These are phyloP conservation scores for Chlorella ohadii DNA, from an alignment of 139 green algal species.

Conservation along the genomic window DNA sequence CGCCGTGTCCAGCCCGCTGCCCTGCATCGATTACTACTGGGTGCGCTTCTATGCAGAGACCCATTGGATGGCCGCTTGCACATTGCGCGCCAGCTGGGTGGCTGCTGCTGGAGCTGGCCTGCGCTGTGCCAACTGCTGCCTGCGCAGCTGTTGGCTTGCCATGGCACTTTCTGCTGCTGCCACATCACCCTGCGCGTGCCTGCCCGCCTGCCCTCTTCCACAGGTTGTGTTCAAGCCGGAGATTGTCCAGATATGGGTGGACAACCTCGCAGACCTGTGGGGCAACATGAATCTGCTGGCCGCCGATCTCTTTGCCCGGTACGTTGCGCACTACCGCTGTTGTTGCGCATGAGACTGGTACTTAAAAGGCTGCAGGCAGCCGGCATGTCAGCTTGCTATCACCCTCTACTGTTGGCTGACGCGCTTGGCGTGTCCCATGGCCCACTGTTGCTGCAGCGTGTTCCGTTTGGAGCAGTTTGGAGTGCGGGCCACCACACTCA, in stretches of 20 bases:
- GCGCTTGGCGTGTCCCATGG: too few relatives aligned
- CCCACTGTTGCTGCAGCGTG: background rate
- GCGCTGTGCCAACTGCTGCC: too few relatives aligned
- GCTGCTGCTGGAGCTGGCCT: too few relatives aligned
- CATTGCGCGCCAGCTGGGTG: too few relatives aligned
- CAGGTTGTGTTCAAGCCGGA: constrained; percentile 5
- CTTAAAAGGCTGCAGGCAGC: too few relatives aligned
- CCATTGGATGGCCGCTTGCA: too few relatives aligned
- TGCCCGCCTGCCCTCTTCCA: too few relatives aligned
- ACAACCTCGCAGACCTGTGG: constrained; percentile 24
- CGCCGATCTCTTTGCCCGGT: background rate
- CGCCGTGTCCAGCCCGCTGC: constrained; percentile 2
- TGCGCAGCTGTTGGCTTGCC: too few relatives aligned
- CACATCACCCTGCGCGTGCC: too few relatives aligned
- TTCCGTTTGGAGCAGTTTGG: background rate
- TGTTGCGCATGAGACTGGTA: background rate
- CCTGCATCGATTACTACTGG: constrained; percentile 21
- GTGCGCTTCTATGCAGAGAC: background rate
- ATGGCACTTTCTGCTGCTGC: too few relatives aligned
- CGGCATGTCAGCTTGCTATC: too few relatives aligned
- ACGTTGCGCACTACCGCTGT: background rate
- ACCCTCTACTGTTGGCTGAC: too few relatives aligned
- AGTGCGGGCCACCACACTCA: constrained; percentile 14
- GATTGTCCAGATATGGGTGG: constrained; percentile 15
- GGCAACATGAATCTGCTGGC: constrained; percentile 28